A percentile compares a stretch with the other conserved stretches of the same genome.
Conservation (phyloP, 371 early-diverging fungal species). For the Mortierella sp. region DNA sequence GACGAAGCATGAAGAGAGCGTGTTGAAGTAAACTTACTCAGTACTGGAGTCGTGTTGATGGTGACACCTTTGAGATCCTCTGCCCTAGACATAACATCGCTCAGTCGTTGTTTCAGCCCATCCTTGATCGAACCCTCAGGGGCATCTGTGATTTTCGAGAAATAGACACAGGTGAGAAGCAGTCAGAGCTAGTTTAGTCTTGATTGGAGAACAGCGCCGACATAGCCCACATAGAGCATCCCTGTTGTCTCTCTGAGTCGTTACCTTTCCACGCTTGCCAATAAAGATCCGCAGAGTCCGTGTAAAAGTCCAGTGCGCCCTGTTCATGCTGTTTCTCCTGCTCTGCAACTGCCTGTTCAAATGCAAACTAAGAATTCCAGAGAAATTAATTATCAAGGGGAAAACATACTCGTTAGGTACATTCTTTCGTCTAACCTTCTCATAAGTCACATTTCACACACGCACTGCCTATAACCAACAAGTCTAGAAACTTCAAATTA, state of each 20-base stretch:
- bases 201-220: neutral
- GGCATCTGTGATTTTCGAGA: constrained; percentile 24
- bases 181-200: neutral
- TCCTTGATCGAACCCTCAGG: constrained; percentile 46
- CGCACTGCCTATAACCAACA: too few species aligned
- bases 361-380: constrained; percentile 33
- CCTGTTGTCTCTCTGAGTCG: neutral
- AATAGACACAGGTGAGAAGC: neutral
- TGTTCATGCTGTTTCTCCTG: constrained; percentile 48
- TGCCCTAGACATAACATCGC: constrained; percentile 43
- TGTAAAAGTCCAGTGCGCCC: constrained; percentile 52
- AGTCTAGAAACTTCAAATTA: neutral
- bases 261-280: constrained; percentile 55
- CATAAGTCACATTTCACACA: neutral
- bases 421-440: neutral
- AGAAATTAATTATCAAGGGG: neutral
- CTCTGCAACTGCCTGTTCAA: constrained; percentile 50
- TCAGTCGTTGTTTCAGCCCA: constrained; percentile 30
- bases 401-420: neutral
- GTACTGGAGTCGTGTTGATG: constrained; percentile 17
- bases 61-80: constrained; percentile 54
- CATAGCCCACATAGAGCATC: neutral
- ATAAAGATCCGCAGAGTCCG: constrained; percentile 54
- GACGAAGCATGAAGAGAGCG: neutral
- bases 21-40: constrained; percentile 22